Percentiles rank a stretch among this genome's conserved stretches.
These are phyloP conservation scores for Arabidopsis arenosa DNA, from an alignment of 345 rosid species.

Conservation along the genomic window DNA sequence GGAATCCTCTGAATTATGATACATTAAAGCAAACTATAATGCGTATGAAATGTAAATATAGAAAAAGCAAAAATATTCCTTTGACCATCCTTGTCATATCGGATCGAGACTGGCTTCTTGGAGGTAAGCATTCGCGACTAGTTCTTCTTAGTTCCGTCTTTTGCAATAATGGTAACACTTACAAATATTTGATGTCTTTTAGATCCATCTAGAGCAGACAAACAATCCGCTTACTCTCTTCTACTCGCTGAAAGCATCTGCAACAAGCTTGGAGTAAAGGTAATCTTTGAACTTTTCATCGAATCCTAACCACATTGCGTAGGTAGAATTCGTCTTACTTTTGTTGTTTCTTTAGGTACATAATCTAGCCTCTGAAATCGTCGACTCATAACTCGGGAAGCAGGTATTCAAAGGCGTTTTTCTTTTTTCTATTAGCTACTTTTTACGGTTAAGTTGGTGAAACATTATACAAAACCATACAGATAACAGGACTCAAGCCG, in stretches of 20 bases:
- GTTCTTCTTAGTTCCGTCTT: no score
- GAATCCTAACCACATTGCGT: slow-evolving; percentile 18
- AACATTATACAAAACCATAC: slow-evolving; percentile 35
- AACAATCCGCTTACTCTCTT: no score
- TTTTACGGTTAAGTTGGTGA: background rate
- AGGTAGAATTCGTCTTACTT: slow-evolving; percentile 14
- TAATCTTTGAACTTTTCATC: slow-evolving; percentile 29
- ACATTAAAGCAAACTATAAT: slow-evolving; percentile 68
- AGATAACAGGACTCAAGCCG: slow-evolving; percentile 87
- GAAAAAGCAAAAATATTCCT: slow-evolving; percentile 61
- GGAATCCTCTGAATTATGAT: slow-evolving; percentile 85
- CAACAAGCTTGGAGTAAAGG: slow-evolving; percentile 82
- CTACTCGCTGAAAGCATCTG: slow-evolving; percentile 95
- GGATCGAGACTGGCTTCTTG: no score
- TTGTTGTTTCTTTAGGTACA: slow-evolving; percentile 61
- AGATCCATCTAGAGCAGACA: no score
- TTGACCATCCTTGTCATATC: slow-evolving; percentile 77
- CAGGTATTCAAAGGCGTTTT: slow-evolving; percentile 57
- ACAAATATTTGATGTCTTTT: no score
- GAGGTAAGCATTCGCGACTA: no score
- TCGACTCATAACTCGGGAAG: slow-evolving; percentile 89
- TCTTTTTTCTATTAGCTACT: slow-evolving; percentile 24
- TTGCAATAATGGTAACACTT: no score
- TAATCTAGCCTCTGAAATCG: slow-evolving; percentile 93
- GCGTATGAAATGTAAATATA: slow-evolving; percentile 58